Base-by-base conservation (phyloP, 768 basidiomycete species). In the Naganishia kalamii region DNA sequence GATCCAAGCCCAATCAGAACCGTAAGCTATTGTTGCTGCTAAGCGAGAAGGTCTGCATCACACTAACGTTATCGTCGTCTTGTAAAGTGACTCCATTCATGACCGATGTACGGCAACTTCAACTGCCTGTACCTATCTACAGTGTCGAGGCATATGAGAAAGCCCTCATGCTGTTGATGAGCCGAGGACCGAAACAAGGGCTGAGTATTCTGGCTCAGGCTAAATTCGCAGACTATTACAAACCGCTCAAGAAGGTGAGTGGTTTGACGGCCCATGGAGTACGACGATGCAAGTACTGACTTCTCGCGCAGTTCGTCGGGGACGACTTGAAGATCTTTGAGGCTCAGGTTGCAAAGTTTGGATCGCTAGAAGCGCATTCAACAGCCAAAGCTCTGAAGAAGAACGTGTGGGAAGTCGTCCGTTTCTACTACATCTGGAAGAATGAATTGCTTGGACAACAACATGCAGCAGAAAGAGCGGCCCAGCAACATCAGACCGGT, bases 371-470 rank as follows among this genome's bases (percentile, higher is more conserved):
- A 29, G 62, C 71, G 2, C 74, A 77, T 54, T 70, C 71, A 21
- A 76, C 72, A 4, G 72, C 70, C 40, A 72, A 74, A 63, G 7
- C 63, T 0, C 47, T 75, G 23, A 47, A 63, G 19, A 63, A 68
- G 12, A 63, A 67, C 4, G 71, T 74, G 6, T 72, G 71, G 37
- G 75, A 76, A 61, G 71, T 76, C 21, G 60, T 76, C 2, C 70
- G 72, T 11, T 76, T 71, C 69, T 76, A 74, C 23, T 77, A 77
- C 64, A 73, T 74, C 54, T 76, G 75, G 75, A 71, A 74, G 43
- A 75, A 75, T 61, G 65, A 68, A 30, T 62, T 72, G 49, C 71
- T 77, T 19, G 54, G 54, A n/a, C 60, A 61, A n/a, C 41, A 61
- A n/a, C 46, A 46, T 32, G 57, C 57, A 3, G 52, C 52, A 15